Conservation (phyloP, 805 yeast genomes). For the Candida ponderosae region DNA sequence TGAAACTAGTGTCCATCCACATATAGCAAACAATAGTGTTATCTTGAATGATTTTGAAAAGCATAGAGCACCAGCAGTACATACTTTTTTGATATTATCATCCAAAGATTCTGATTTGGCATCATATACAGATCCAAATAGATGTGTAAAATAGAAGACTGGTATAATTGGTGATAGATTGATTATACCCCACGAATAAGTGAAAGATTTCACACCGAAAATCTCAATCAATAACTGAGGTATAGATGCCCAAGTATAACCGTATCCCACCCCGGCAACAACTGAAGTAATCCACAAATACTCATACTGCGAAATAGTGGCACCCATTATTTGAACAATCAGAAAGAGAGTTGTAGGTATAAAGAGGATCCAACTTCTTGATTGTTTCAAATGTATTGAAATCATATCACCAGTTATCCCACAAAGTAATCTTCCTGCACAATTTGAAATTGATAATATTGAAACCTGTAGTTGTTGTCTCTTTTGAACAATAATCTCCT, state of each 20-base stretch:
- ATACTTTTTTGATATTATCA: constrained; percentile 4
- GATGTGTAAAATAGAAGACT: constrained; percentile 48
- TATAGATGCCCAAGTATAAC: constrained; percentile 61
- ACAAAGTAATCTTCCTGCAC: constrained; percentile 54
- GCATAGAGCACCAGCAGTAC: constrained; percentile 13
- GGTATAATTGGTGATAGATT: constrained; percentile 61
- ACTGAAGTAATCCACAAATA: constrained; percentile 43
- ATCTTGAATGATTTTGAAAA: constrained; percentile 11
- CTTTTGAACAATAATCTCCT: constrained; percentile 30
- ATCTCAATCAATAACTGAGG: constrained; percentile 73
- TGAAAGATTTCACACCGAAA: constrained; percentile 61
- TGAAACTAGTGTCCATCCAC: no score
- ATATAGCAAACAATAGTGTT: constrained; percentile 4
- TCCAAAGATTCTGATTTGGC: constrained; percentile 17
- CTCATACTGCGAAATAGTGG: constrained; percentile 22
- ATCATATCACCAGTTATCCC: constrained; percentile 62
- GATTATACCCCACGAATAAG: constrained; percentile 69
- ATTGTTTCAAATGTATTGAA: constrained; percentile 33
- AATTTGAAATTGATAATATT: constrained; percentile 58
- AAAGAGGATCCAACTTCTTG: constrained; percentile 47
- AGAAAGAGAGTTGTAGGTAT: constrained; percentile 42
- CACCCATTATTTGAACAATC: constrained; percentile 44
- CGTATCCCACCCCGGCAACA: constrained; percentile 65
- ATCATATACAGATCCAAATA: constrained; percentile 63
- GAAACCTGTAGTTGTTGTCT: constrained; percentile 71